Evolutionary conservation across 495 filamentous ascomycete species (phyloP), one percentile per base, ranked within the genome.

Genomic region (Staphylotrichum tortipilum): DNA sequence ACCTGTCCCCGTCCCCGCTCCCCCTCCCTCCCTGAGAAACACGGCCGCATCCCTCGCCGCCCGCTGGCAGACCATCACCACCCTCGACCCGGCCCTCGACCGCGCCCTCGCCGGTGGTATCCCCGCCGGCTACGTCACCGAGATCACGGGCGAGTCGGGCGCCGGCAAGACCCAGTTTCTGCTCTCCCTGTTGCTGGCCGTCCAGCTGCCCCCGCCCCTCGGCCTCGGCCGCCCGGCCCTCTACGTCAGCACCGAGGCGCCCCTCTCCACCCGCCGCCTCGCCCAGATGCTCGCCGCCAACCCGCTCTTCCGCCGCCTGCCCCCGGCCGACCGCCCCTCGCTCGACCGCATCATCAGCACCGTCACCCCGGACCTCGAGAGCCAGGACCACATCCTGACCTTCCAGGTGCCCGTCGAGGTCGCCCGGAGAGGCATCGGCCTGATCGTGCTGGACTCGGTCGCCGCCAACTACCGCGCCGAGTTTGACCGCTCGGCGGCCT

Each of bases 151-250:
- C 31, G 92, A 96, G 70, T 95, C 88, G 67, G 92, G 89, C 59
- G 84, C 86, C 56, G 92, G 92, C 60, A 98, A 98, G 74, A 96
- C 94, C 14, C 94, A 98, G 66, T 82, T 96, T 68, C 86, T 96
- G 18, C 73, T 88, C 5, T 83, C 81, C 30, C 78, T 98, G 22
- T 81, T 90, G 31, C 78, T 95, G 26, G 76, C 89, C 12, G 78
- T 78, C 10, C 92, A 97, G 61, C 84, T 96, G 12, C 82, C 84
- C 4, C 68, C 79, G 2, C 84, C 85, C 0, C 68, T 74, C 28
- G 91, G 90, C 3, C 74, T 92, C 9, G 74, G 71, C 19, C 77
- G 79, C 41, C 71, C 79, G 11, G 80, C 86, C 0, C 73, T 98
- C 8, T 97, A 98, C 73, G 88, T 98, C 65, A 94, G 88, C n/a